Percentiles rank a stretch among this genome's conserved stretches.
phyloP scores from a whole-genome alignment of 2,329 filamentous ascomycete species.

The Myriosclerotinia scirpicola region DNA sequence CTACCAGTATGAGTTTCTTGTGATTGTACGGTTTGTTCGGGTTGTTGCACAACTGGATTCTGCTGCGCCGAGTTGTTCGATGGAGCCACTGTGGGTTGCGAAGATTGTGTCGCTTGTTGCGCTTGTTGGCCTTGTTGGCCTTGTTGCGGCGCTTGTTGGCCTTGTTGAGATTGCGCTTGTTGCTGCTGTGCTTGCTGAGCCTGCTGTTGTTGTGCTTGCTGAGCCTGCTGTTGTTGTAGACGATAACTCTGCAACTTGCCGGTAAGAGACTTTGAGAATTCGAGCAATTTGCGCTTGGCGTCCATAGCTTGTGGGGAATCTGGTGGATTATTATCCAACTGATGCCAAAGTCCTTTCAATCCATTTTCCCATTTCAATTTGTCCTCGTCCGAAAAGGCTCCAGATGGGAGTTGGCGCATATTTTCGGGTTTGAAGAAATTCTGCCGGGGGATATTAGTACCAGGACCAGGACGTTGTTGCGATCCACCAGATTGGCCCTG shows the following conservation, averaged over 20 bases:
- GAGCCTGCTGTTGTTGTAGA: conserved; percentile 36
- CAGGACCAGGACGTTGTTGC: conserved; percentile 26
- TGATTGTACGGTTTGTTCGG: conserved; percentile 27
- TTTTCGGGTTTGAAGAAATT: conserved; percentile 38
- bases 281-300: conserved; percentile 57
- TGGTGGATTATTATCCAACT: conserved; percentile 50
- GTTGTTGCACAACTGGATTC: conserved; percentile 19
- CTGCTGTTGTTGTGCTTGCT: conserved; percentile 27
- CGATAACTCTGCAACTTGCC: conserved; percentile 11
- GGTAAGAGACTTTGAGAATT: conserved; percentile 60
- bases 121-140: conserved; percentile 25
- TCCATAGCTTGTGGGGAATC: conserved; percentile 51
- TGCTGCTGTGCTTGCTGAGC: conserved; percentile 2
- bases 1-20: conserved; percentile 22
- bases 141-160: no score
- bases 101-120: conserved; percentile 27
- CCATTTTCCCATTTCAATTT: conserved; percentile 60
- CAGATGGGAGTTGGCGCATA: conserved; percentile 37
- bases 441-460: conserved; percentile 25
- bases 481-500: conserved; percentile 28
- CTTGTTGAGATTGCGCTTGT: conserved; percentile 23
- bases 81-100: conserved; percentile 13
- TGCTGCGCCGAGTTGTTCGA: conserved; percentile 6
- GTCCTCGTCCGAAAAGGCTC: conserved; percentile 52
- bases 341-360: conserved; percentile 52